Evolutionary conservation across 1,284 basidiomycete species (phyloP), one percentile per base, ranked within the genome.

Genomic region (Inonotus obliquus): DNA sequence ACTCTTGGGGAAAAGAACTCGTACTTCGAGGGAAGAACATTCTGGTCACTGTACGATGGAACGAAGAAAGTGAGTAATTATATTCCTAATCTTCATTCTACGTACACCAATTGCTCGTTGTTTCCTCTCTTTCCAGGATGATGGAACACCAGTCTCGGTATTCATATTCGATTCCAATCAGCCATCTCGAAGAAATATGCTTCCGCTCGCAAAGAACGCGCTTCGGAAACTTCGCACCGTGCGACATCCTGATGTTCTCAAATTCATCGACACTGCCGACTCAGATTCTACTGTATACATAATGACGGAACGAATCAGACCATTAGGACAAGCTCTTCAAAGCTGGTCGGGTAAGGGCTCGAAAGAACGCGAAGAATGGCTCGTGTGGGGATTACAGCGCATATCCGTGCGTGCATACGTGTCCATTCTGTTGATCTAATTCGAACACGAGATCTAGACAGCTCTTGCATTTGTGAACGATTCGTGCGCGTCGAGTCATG

Each of bases 191-290:
- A 83, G 81, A 68, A 82, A 79, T 55, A 75, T 85, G 9, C 77
- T 92, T 54, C 85, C 87, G 1, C 81, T 99, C 21, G 96, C 96
- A 2, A 89, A 88, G 72, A 99, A 99, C 74, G 86, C 95, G 0
- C 78, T 98, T 38, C 87, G 92, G 65, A 98, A 96, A 74, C 80
- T 99, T 11, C 84, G 96, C 45, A 92, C 94, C 1, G 90, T 91
- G 6, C 85, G 97, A 39, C 97, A 99, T 78, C 97, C 97, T 0
- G 92, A 98, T 73, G 86, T 99, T 2, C 84, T 99, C 68, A 96
- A 92, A 72, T 96, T 97, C 74, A 86, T 99, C 76, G 96, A 97
- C 67, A 92, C 85, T 1, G 87, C 93, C 5, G 96, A 98, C 71
- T 91, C 93, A 1, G 94, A 96, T 53, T 85, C 85, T 0, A 84